A percentile compares a stretch with the other conserved stretches of the same genome.
These are phyloP conservation scores for Botrytis medusae DNA, from an alignment of 2,329 filamentous ascomycete genomes.

Conservation along the genomic window DNA sequence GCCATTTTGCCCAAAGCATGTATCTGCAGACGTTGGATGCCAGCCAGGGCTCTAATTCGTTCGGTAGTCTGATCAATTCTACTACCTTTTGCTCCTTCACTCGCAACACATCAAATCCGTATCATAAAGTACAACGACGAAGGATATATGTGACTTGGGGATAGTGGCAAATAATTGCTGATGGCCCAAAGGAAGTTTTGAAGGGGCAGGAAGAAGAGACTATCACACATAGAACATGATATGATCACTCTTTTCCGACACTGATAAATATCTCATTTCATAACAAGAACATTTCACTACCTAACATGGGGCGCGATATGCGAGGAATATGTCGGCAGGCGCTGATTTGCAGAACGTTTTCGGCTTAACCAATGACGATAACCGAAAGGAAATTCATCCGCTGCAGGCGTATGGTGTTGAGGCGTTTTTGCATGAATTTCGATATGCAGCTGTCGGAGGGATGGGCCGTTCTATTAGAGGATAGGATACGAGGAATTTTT, in stretches of 20 bases:
- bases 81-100: neutral
- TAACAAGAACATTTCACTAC: conserved; percentile 3
- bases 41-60: neutral
- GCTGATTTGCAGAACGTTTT: conserved; percentile 28
- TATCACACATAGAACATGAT: neutral
- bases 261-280: conserved; percentile 21
- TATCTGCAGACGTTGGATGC: conserved; percentile 6
- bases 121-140: neutral
- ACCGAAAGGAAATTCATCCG: conserved; percentile 12
- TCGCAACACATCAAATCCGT: neutral
- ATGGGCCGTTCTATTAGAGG: conserved; percentile 14
- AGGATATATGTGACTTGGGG: neutral
- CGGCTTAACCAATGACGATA: conserved; percentile 28
- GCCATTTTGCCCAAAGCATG: neutral
- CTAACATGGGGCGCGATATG: conserved; percentile 12
- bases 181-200: neutral
- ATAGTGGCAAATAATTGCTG: neutral
- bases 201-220: neutral
- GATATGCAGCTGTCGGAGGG: conserved; percentile 16
- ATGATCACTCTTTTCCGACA: neutral
- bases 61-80: neutral
- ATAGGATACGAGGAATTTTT: conserved; percentile 4
- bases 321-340: conserved; percentile 23
- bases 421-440: conserved; percentile 33
- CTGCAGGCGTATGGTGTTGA: conserved; percentile 25